A percentile compares a stretch with the other conserved stretches of the same genome.
Conservation (phyloP, 768 basidiomycete species). For the Boletus sp. region DNA sequence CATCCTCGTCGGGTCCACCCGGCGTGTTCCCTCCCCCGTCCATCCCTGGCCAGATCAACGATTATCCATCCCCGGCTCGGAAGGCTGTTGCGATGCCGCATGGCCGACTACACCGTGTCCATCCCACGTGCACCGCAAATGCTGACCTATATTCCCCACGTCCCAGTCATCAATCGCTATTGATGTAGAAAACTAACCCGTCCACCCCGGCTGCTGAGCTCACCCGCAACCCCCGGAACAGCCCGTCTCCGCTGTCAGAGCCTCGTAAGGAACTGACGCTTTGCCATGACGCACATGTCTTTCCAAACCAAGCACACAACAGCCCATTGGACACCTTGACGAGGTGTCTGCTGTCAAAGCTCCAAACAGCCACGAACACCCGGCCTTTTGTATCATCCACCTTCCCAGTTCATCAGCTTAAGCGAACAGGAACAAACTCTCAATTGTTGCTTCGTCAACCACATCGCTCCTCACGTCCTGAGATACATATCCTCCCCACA, state of each 20-base stretch:
- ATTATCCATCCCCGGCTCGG: background rate
- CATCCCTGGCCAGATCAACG: constrained; percentile 8
- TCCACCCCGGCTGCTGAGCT: constrained; percentile 4
- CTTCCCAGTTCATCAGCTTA: background rate
- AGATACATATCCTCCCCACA: too few species aligned
- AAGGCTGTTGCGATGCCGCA: background rate
- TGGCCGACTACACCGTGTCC: background rate
- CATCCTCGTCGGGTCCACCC: constrained; percentile 16
- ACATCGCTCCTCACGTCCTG: too few species aligned
- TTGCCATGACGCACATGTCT: background rate
- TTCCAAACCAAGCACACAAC: background rate
- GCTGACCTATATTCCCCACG: background rate
- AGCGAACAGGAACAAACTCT: constrained; percentile 3
- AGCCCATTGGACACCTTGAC: background rate
- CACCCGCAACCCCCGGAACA: background rate
- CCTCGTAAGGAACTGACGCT: background rate
- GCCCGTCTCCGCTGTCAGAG: background rate
- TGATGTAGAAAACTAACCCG: background rate
- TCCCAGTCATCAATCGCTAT: background rate
- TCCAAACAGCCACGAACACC: too few species aligned
- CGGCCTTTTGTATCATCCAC: background rate
- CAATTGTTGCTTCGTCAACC: background rate
- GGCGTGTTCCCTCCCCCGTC: constrained; percentile 8
- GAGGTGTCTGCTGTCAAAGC: background rate
- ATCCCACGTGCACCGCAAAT: constrained; percentile 5